Evolutionary conservation across 257 asterid species (phyloP).

Genomic region (Forsythia viridissima): DNA sequence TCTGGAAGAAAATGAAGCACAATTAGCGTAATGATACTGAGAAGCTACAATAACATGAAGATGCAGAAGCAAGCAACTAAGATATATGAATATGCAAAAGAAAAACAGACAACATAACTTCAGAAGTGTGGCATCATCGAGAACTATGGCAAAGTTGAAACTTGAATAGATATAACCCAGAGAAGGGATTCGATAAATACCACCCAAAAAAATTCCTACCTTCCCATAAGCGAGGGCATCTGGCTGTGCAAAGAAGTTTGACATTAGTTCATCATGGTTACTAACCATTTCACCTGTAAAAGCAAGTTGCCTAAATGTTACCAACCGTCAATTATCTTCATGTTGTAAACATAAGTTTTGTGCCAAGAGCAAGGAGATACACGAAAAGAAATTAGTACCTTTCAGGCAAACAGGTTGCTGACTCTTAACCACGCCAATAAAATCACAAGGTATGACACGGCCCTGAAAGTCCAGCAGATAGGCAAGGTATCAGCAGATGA

Average conservation of each 20-base stretch:
- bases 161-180: background rate
- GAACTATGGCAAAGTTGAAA: background rate
- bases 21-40: constrained; percentile 28
- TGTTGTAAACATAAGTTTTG: background rate
- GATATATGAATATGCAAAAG: background rate
- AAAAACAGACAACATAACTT: background rate
- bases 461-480: constrained; percentile 64
- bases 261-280: constrained; percentile 99
- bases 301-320: constrained; percentile 24
- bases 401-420: constrained; percentile 92
- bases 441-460: constrained; percentile 96
- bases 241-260: constrained; percentile 99
- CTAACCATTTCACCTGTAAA: constrained; percentile 86
- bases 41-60: constrained; percentile 9
- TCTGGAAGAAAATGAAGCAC: constrained; percentile 55
- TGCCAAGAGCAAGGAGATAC: constrained; percentile 22
- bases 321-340: background rate
- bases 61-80: constrained; percentile 2
- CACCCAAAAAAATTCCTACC: constrained; percentile 38
- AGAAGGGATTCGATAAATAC: constrained; percentile 1
- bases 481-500: constrained; percentile 23
- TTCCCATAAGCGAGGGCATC: constrained; percentile 99
- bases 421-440: constrained; percentile 93
- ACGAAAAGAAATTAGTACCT: constrained; percentile 47
- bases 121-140: constrained; percentile 3